Evolutionary conservation across 352 stramenopile genomes (phyloP), one percentile per base, ranked within the genome.

Genomic region (Plasmopara muralis): DNA sequence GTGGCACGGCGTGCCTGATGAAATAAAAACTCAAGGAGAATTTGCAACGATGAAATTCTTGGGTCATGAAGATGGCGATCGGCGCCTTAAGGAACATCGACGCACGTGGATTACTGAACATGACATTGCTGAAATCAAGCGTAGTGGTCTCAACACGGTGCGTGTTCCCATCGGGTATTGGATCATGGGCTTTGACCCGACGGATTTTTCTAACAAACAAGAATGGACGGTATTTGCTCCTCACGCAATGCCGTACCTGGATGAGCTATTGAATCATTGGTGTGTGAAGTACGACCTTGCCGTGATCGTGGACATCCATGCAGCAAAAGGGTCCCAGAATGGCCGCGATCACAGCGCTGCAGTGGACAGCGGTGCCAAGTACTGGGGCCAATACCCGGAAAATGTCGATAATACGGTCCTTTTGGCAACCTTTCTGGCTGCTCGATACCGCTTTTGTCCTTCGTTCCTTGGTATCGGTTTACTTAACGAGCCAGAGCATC

Each of bases 321-420:
- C 74, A 0, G 78, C 80, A 37, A 88, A 90, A 61, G 83, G 83
- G 2, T 90, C 78, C 6, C 83, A 93, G 61, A 91, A 91, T 43
- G 83, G 83, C 25, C 66, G 66, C 6, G 80, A 93, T 48, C 83
- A 93, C 50, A 89, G 74, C 28, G 78, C 78, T 10, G 73, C 77
- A 15, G 62, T 75, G 43, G 58, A 72, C 7, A 62, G 55, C 4
- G 71, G 67, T 8, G 69, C 57, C 44, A 70, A 78, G 41, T 57
- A 80, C 37, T 91, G 76, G 77, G 62, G 69, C 6, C 50, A 73
- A 15, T 89, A 72, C 33, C 57, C 64, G 14, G 77, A 87, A 60
- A 91, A 93, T 60, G 45, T 91, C 13, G 54, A 68, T 31, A 81
- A 74, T 35, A 89, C 83, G 13, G 53, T 85, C 5, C 57, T 75